Conservation (phyloP, 169 alveolate genomes). For the Plasmodium ovale region DNA sequence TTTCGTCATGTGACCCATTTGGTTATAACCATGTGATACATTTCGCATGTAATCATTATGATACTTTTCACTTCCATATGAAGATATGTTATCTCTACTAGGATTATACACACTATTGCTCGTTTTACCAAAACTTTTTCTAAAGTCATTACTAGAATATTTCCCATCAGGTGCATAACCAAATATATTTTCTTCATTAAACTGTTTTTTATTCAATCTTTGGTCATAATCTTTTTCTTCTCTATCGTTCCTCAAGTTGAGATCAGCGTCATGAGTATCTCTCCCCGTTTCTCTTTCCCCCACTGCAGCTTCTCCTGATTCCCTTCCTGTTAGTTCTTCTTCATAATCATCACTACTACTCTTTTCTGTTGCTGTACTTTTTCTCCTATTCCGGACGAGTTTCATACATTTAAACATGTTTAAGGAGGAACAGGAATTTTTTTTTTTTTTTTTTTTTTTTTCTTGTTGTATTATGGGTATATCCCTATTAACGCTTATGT, state of each 20-base stretch:
- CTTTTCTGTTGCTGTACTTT: not conserved
- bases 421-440: not conserved
- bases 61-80: conserved; percentile 4
- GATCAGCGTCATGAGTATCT: too few species aligned
- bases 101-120: not conserved
- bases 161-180: conserved; percentile 5
- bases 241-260: not conserved
- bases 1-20: conserved; percentile 6
- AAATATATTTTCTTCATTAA: not conserved
- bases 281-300: not conserved
- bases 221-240: conserved; percentile 4
- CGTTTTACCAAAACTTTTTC: not conserved
- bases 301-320: not conserved
- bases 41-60: conserved; percentile 12
- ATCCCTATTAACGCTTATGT: not conserved
- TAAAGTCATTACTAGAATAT: not conserved
- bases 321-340: not conserved
- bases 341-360: not conserved
- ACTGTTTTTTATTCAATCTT: conserved; percentile 5
- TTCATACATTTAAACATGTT: conserved; percentile 30
- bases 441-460: not conserved
- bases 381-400: not conserved
- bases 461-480: not conserved
- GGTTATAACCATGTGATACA: not conserved
- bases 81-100: not conserved